Evolutionary conservation across 768 basidiomycete genomes (phyloP), one percentile per base, ranked within the genome.

Genomic region (Guyanaporus albipodus): DNA sequence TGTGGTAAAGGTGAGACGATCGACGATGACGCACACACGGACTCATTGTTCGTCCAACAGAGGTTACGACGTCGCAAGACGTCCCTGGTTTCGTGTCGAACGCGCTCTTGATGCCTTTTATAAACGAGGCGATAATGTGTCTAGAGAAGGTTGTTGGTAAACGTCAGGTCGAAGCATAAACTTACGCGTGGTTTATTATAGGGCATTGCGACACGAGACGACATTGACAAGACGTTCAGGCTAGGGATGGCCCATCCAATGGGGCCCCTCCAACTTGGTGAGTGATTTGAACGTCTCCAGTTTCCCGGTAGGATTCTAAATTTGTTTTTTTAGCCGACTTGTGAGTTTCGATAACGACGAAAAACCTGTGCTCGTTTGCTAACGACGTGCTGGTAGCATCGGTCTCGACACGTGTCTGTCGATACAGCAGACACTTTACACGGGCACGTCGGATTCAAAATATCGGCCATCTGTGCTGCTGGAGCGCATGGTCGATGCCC

Each of bases 321-420:
- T 28, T 22, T 21, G 11, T 17, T 45, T 48, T 15, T n/a, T n/a
- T 39, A 66, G 64, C 64, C 21, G 64, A 68, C 28, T 66, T 66
- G 64, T 68, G 46, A 54, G 64, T 62, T 6, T 23, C 23, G 9
- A 14, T 9, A 22, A 35, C 27, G 14, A 14, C 15, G 8, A 15
- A 15, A 17, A 27, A 14, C 3, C 9, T 32, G 31, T 12, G 15
- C 18, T 17, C 11, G 31, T 5, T 9, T 18, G 8, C 42, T 52
- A 3, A 46, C 21, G 7, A 42, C 28, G 17, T 0, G 17, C 3
- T 27, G 6, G 19, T 24, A 93, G 92, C 70, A 95, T 97, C 52
- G 94, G 94, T n/a, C 82, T 98, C 21, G 95, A 98, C 62, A 98
- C 94, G 9, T 97, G 95, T 64, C 79, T 96, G 11, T 83, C 89